Conservation (phyloP, 805 yeast species). For the Kazachstania africana region DNA sequence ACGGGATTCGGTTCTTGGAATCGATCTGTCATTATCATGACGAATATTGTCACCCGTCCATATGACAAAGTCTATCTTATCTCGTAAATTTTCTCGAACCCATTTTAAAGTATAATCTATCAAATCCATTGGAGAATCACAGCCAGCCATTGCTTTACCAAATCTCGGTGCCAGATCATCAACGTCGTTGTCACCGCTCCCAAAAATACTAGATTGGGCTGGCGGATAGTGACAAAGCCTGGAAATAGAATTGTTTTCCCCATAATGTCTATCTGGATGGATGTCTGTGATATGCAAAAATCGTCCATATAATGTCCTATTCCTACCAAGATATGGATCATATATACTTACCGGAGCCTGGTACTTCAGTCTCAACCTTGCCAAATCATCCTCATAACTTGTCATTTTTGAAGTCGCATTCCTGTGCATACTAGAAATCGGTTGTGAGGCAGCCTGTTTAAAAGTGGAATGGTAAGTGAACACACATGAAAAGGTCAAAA, state of each 20-base stretch:
- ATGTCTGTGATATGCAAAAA: constrained; percentile 80
- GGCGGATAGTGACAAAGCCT: constrained; percentile 44
- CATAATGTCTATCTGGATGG: constrained; percentile 69
- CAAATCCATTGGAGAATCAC: constrained; percentile 60
- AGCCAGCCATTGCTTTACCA: constrained; percentile 67
- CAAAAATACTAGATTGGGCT: neutral
- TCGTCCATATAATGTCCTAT: constrained; percentile 46
- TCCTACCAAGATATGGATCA: constrained; percentile 7
- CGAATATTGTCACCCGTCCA: constrained; percentile 90
- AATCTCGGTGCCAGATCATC: constrained; percentile 47
- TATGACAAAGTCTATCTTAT: constrained; percentile 71
- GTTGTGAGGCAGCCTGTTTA: too few species aligned
- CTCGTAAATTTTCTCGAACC: constrained; percentile 52
- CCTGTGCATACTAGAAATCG: too few species aligned
- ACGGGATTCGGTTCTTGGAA: constrained; percentile 62
- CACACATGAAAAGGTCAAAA: too few species aligned
- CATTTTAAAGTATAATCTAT: constrained; percentile 55
- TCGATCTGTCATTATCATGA: constrained; percentile 66
- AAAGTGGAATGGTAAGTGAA: too few species aligned
- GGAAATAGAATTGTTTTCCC: constrained; percentile 37
- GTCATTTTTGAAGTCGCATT: neutral
- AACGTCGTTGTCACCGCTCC: constrained; percentile 4
- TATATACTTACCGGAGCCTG: constrained; percentile 26
- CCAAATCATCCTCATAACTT: constrained; percentile 1
- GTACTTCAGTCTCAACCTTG: constrained; percentile 31